Evolutionary conservation across 371 early-diverging fungal species (phyloP), one percentile per base, ranked within the genome.

Genomic region (Mortierella sp.): DNA sequence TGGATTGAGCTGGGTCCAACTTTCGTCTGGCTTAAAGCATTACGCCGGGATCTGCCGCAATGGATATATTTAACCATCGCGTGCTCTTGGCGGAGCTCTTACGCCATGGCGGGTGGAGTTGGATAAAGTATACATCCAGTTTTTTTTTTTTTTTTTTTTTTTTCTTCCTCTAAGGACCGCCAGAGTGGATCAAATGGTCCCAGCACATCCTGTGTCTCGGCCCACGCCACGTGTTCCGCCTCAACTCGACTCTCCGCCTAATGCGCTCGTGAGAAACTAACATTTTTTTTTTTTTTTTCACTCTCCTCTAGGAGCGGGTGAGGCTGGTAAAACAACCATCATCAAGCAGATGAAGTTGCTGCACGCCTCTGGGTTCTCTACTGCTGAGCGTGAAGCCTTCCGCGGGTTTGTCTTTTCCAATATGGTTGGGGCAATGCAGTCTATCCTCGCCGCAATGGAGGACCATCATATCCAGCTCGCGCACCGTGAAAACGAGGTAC

Each of bases 301-400:
- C 43, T 1, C 26, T 52, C 48, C 1, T 25, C 0, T 60, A 96
- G 97, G 98, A 52, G 96, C 97, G 21, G 98, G 98, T 56, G 98
- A 98, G 85, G 97, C 98, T 1, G 98, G 98, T 29, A 98, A 98
- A 83, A 93, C 94, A 51, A 98, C 98, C 21, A 94, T 98, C 64
- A 83, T 98, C 46, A 98, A 98, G 81, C 98, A 98, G 77, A 97
- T 98, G 97, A 93, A 94, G 75, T 88, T 97, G 44, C 96, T 98
- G 71, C 97, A 98, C 81, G 96, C 93, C 65, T 91, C 90, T 60
- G 98, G 98, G 2, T 98, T 94, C 83, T 90, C 91, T 48, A 73
- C 81, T 16, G 92, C 93, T 43, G 98, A 98, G 81, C 88, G 94
- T 47, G 91, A 92, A 63, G 90, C 93, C 30, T 97, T 94, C 84